Base-by-base conservation (phyloP, 2,329 filamentous ascomycete genomes). In the Falciphora oryzae region DNA sequence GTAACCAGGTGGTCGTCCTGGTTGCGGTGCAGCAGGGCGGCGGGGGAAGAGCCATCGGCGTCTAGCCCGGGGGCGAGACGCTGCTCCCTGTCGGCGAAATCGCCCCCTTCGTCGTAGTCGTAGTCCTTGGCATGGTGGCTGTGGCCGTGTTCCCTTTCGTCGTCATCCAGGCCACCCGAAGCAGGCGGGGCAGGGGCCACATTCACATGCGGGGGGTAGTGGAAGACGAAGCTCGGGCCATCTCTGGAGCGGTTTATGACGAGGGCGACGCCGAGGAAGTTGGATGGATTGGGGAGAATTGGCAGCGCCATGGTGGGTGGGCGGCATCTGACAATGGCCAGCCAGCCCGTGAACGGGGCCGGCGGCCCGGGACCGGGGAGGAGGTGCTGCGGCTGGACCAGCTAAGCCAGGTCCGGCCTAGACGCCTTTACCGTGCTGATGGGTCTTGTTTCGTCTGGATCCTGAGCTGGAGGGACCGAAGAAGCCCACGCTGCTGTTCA, bases 221-320 rank as follows among this genome's bases (percentile, higher is more conserved):
- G 91, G 75, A 93, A 96, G 71, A 95, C 89, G 71, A 95, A 89
- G 68, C 88, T 86, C 32, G 92, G 90, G 22, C 92, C 92, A 70
- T 91, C 89, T 68, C 89, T 87, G 44, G 90, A 91, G 68, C 90
- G 85, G 71, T 86, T 86, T 71, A 91, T 86, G 69, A 93, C 86
- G 56, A 94, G 84, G 63, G 91, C 86, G 65, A 94, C 86, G 57
- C 88, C 90, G 63, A 93, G 75, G 68, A 86, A 83, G 72, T 85
- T 86, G 68, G 82, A 80, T 50, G 77, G 73, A 71, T 79, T 83
- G 64, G 85, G 80, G 8, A 82, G 75, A 27, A 80, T 73, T 27
- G 80, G 79, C 63, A 79, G 78, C 38, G 82, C 76, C 81, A 85
- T 85, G 35, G 18, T 44, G 38, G 14, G 38, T 44, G 4, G 14